Evolutionary conservation across 768 basidiomycete species (phyloP).

Genomic region (Leccinum disarticulatum): DNA sequence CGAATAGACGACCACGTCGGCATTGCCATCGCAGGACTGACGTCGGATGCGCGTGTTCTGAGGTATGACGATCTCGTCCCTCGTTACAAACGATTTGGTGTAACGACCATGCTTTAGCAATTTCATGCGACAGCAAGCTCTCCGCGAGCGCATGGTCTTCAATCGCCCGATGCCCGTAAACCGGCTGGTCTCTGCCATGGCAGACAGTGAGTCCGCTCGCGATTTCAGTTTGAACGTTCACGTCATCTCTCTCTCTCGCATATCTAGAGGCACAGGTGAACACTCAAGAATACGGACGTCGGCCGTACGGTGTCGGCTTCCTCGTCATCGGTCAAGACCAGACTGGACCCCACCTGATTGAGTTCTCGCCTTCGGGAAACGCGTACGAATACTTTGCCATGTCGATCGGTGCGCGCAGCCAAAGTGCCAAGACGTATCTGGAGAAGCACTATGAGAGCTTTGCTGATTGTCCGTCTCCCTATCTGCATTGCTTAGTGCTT

Average conservation of each 20-base stretch:
- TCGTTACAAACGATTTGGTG: not conserved
- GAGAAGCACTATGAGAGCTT: constrained; percentile 93
- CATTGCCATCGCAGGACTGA: constrained; percentile 99
- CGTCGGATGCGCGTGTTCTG: constrained; percentile 95
- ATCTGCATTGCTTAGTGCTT: not conserved
- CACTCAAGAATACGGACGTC: constrained; percentile 95
- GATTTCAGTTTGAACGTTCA: not conserved
- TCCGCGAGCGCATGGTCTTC: constrained; percentile 92
- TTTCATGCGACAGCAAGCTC: constrained; percentile 99
- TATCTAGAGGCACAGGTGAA: constrained; percentile 92
- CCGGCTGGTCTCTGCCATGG: constrained; percentile 88
- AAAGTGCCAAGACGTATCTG: constrained; percentile 97
- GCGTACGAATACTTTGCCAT: constrained; percentile 98
- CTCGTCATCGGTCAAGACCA: constrained; percentile 96
- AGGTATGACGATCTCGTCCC: constrained; percentile 51
- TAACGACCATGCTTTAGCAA: constrained; percentile 56
- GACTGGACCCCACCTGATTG: constrained; percentile 96
- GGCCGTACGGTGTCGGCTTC: constrained; percentile 98
- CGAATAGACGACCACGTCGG: constrained; percentile 99
- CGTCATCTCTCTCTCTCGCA: constrained; percentile 4
- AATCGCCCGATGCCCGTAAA: constrained; percentile 94
- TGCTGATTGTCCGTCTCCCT: constrained; percentile 62
- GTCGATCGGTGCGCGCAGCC: constrained; percentile 97
- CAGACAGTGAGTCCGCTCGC: constrained; percentile 72
- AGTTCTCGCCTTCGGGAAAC: constrained; percentile 96